These are phyloP conservation scores for Mycena galericulata DNA, from an alignment of 768 basidiomycete genomes.

Conservation along the genomic window DNA sequence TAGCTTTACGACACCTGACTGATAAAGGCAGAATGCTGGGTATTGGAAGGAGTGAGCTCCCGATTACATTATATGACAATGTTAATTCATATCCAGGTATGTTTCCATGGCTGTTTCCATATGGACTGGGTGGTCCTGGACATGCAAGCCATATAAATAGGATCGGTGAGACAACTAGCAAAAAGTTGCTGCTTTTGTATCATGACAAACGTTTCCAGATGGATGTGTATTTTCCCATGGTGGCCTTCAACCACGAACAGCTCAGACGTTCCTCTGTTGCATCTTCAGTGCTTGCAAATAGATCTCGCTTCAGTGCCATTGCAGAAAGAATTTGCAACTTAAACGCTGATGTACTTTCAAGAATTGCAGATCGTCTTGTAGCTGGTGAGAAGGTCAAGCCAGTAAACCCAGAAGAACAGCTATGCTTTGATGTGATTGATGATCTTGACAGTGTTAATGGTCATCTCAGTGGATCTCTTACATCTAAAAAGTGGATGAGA, in stretches of 20 bases:
- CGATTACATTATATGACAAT: constrained; percentile 34
- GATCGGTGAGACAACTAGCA: constrained; percentile 30
- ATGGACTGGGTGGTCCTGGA: constrained; percentile 42
- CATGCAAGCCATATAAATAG: not conserved
- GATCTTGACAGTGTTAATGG: constrained; percentile 50
- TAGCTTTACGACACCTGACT: not conserved
- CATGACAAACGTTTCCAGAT: constrained; percentile 43
- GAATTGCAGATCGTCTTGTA: too few relatives aligned
- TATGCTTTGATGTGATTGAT: constrained; percentile 50
- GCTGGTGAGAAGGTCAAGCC: too few relatives aligned
- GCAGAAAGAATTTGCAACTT: too few relatives aligned
- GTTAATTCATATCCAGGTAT: constrained; percentile 13
- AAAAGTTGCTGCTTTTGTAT: constrained; percentile 46
- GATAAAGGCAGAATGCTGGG: not conserved
- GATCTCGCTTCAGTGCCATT: constrained; percentile 39
- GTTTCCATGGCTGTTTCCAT: constrained; percentile 41
- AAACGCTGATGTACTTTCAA: too few relatives aligned
- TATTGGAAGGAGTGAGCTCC: not conserved
- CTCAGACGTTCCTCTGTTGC: constrained; percentile 44
- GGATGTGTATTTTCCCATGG: constrained; percentile 44
- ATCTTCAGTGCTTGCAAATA: constrained; percentile 39
- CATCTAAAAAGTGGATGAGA: constrained; percentile 42
- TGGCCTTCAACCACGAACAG: constrained; percentile 55
- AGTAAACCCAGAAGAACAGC: constrained; percentile 36
- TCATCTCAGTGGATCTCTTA: constrained; percentile 43